Evolutionary conservation across 768 basidiomycete genomes (phyloP).

Genomic region (Lentinula lateritia): DNA sequence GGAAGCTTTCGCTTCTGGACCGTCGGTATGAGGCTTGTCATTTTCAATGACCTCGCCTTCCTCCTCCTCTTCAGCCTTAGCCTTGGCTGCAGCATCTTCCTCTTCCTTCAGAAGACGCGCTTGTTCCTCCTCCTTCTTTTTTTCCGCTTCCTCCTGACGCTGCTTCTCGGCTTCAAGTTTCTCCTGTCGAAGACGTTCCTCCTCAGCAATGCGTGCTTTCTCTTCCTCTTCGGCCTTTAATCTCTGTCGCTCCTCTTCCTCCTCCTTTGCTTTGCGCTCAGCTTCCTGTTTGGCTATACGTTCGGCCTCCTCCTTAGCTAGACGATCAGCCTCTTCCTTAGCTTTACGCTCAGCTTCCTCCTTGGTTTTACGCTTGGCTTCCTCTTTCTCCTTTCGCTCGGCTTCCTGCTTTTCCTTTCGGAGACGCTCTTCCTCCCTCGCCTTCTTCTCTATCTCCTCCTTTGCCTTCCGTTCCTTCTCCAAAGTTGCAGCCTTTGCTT

Average conservation of each 20-base stretch:
- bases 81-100: constrained; percentile 36
- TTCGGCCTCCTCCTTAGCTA: constrained; percentile 31
- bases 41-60: constrained; percentile 28
- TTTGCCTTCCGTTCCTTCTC: constrained; percentile 22
- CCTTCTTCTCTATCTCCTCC: constrained; percentile 36
- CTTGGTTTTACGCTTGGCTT: constrained; percentile 33
- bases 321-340: constrained; percentile 18
- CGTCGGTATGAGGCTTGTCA: constrained; percentile 24
- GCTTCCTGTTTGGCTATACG: constrained; percentile 44
- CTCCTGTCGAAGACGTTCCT: constrained; percentile 38
- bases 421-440: constrained; percentile 39
- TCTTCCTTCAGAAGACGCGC: constrained; percentile 44
- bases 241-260: constrained; percentile 24
- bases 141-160: constrained; percentile 21
- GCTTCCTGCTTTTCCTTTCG: constrained; percentile 27
- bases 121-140: constrained; percentile 34
- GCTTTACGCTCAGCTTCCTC: constrained; percentile 22
- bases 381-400: constrained; percentile 22
- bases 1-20: not conserved
- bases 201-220: constrained; percentile 27
- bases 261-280: constrained; percentile 28
- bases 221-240: constrained; percentile 20
- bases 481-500: constrained; percentile 26
- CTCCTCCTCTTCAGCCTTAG: constrained; percentile 38
- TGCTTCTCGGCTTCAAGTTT: constrained; percentile 26